phyloP scores from a whole-genome alignment of 2,329 filamentous ascomycete species.

The Diaporthe sp. region DNA sequence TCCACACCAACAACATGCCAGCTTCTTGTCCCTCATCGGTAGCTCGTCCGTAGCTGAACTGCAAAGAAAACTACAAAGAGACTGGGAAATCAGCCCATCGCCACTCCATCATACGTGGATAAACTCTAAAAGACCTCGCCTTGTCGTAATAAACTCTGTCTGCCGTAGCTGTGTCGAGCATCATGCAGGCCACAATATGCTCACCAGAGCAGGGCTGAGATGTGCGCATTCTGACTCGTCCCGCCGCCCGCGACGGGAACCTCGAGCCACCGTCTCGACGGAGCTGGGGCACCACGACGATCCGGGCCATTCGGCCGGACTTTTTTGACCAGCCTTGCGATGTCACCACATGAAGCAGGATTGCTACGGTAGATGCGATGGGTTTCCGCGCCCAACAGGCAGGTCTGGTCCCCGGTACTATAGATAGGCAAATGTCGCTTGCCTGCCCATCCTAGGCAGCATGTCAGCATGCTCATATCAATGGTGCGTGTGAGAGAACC shows the following conservation, averaged over 20 bases:
- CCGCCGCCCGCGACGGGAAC: not conserved
- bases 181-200: conserved; percentile 5
- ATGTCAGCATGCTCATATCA: not conserved
- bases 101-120: not conserved
- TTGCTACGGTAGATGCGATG: conserved; percentile 1
- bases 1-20: not conserved
- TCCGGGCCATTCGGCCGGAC: conserved; percentile 23
- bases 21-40: not conserved
- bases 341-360: conserved; percentile 27
- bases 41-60: not conserved
- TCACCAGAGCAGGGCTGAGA: conserved; percentile 17
- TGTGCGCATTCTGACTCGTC: conserved; percentile 18
- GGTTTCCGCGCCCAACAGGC: not conserved
- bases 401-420: not conserved
- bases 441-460: not conserved
- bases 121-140: not conserved
- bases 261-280: not conserved
- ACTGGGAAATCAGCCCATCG: not conserved
- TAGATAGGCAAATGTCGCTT: conserved; percentile 21
- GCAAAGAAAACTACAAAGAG: not conserved
- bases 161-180: not conserved
- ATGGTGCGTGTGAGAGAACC: not conserved
- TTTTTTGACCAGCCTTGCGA: conserved; percentile 3
- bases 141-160: not conserved
- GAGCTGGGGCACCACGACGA: conserved; percentile 3